Evolutionary conservation across 2,329 filamentous ascomycete species (phyloP).

Genomic region (Blumeria graminis): DNA sequence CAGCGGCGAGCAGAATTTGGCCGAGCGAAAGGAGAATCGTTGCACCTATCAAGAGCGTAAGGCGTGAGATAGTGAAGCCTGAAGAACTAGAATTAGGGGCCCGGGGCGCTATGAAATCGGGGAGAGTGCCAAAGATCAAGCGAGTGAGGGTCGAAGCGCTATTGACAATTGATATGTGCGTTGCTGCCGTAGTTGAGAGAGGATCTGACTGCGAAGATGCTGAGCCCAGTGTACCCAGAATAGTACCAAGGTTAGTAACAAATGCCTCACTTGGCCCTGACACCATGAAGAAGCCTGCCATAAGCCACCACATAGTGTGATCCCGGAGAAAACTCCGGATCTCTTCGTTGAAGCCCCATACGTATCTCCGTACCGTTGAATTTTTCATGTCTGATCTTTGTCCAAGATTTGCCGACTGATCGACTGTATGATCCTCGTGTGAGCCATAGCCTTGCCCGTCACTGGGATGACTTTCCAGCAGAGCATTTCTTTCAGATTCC

Average conservation of each 20-base stretch:
- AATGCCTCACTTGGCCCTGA: conserved; percentile 76
- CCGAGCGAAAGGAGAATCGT: conserved; percentile 51
- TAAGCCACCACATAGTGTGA: conserved; percentile 87
- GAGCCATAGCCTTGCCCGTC: conserved; percentile 38
- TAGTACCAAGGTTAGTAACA: conserved; percentile 88
- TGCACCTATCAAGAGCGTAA: conserved; percentile 56
- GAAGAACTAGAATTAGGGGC: conserved; percentile 6
- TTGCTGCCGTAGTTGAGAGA: conserved; percentile 38
- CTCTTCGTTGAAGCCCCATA: conserved; percentile 86
- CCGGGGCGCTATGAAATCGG: conserved; percentile 36
- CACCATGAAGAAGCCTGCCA: conserved; percentile 73
- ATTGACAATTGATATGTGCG: conserved; percentile 81
- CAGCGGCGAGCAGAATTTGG: conserved; percentile 54
- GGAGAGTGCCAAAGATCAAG: conserved; percentile 69
- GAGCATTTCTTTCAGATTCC: conserved; percentile 68
- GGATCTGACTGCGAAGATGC: conserved; percentile 23
- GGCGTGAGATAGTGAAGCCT: conserved; percentile 42
- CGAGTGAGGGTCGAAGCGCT: conserved; percentile 77
- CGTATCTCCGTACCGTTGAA: conserved; percentile 19
- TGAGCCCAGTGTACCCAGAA: conserved; percentile 64
- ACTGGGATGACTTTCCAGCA: conserved; percentile 52
- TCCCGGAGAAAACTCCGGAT: conserved; percentile 68
- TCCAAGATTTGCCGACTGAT: conserved; percentile 15
- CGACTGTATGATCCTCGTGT: conserved; percentile 17
- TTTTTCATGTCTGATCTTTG: conserved; percentile 9